phyloP scores from a whole-genome alignment of 768 basidiomycete genomes.

The Naganishia kalamii region DNA sequence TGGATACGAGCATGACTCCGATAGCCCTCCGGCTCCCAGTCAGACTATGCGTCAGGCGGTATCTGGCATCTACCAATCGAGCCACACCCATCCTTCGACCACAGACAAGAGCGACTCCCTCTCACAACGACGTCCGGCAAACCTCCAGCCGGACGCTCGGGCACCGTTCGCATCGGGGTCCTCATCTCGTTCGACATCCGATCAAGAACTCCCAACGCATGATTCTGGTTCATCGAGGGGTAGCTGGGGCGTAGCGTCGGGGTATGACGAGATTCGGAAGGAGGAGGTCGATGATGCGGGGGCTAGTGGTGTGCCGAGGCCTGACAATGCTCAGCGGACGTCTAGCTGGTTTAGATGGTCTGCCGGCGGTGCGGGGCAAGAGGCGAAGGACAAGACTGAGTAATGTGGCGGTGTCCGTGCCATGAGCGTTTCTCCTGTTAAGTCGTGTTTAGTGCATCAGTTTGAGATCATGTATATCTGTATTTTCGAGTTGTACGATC shows the following conservation, averaged over 20 bases:
- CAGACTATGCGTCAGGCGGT: conserved; percentile 4
- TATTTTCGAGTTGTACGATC: no score
- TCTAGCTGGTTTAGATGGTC: conserved; percentile 18
- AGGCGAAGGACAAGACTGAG: conserved; percentile 9
- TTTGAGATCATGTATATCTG: no score
- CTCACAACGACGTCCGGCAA: neutral
- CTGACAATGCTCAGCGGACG: neutral
- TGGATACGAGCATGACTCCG: neutral
- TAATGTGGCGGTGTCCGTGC: neutral
- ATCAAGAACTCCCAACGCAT: conserved; percentile 1
- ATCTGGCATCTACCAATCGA: conserved; percentile 1
- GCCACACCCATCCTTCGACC: conserved; percentile 1
- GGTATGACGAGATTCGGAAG: conserved; percentile 9
- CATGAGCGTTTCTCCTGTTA: neutral
- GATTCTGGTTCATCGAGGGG: neutral
- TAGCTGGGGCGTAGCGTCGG: conserved; percentile 10
- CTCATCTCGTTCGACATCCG: neutral
- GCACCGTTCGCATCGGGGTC: neutral
- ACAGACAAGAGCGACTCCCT: neutral
- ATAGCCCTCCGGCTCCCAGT: neutral
- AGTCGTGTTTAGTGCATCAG: neutral
- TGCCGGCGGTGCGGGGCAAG: neutral
- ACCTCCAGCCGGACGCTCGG: neutral
- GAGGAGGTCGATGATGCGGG: conserved; percentile 2
- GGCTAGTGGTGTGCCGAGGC: neutral